Percentiles rank a stretch among this genome's conserved stretches.
These are phyloP conservation scores for Penicillium thymicola DNA, from an alignment of 2,329 filamentous ascomycete genomes.

Conservation along the genomic window DNA sequence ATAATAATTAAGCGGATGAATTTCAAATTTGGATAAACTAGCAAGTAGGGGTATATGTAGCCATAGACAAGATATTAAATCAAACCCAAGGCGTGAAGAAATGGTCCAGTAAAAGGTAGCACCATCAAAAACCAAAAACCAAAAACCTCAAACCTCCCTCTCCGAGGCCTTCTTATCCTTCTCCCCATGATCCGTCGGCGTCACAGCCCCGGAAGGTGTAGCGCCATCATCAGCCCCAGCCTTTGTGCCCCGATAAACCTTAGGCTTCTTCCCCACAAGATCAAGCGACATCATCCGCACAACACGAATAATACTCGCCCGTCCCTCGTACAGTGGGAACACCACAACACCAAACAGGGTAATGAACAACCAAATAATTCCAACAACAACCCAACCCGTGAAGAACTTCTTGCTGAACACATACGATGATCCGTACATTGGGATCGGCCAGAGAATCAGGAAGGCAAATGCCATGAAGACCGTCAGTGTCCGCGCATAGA, in stretches of 20 bases:
- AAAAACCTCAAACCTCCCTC: constrained; percentile 5
- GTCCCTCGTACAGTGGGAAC: constrained; percentile 77
- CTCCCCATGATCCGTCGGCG: constrained; percentile 46
- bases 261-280: constrained; percentile 44
- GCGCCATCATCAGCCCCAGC: constrained; percentile 37
- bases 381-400: constrained; percentile 73
- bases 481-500: constrained; percentile 57
- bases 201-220: constrained; percentile 46
- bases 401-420: constrained; percentile 81
- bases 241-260: constrained; percentile 33
- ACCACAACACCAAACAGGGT: constrained; percentile 70
- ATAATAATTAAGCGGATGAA: neutral
- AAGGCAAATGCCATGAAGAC: constrained; percentile 65
- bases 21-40: neutral
- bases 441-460: constrained; percentile 86
- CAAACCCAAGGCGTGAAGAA: too few relatives aligned
- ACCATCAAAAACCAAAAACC: neutral
- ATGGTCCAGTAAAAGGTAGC: neutral
- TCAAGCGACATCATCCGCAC: constrained; percentile 61
- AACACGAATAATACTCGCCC: constrained; percentile 62
- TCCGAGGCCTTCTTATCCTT: constrained; percentile 21
- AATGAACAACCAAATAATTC: constrained; percentile 76
- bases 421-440: constrained; percentile 79
- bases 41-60: constrained; percentile 2
- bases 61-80: neutral